Percentiles rank a stretch among this genome's conserved stretches.
phyloP scores from a whole-genome alignment of 352 stramenopile genomes.

The Globisporangium abappressorium region DNA sequence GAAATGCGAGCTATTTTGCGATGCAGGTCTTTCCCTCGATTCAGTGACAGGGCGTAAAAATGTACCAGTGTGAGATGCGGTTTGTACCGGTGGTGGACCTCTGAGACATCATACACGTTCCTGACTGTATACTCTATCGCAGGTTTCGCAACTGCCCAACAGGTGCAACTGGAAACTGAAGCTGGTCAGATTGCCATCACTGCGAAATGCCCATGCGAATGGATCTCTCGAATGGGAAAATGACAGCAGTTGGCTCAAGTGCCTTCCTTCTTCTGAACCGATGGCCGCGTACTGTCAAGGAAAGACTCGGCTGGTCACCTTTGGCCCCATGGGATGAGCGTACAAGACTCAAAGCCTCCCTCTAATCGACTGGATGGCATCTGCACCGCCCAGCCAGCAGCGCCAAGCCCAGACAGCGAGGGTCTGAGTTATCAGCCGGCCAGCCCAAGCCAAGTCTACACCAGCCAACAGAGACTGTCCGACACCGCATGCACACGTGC shows the following conservation, averaged over 20 bases:
- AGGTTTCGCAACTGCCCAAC: neutral
- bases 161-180: conserved; percentile 1
- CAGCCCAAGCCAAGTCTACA: neutral
- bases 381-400: neutral
- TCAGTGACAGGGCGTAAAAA: neutral
- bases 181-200: neutral
- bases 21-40: neutral
- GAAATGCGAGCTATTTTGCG: neutral
- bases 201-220: neutral
- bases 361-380: neutral
- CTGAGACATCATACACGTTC: neutral
- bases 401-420: neutral
- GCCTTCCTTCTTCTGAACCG: neutral
- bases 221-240: neutral
- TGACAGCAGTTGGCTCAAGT: conserved; percentile 6
- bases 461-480: neutral
- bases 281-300: neutral
- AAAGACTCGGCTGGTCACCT: neutral
- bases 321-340: neutral
- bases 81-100: conserved; percentile 10
- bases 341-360: neutral
- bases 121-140: neutral
- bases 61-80: neutral
- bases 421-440: neutral
- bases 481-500: neutral